Evolutionary conservation across 768 basidiomycete genomes (phyloP), one percentile per base, ranked within the genome.

Genomic region (Xerocomellus intermedius): DNA sequence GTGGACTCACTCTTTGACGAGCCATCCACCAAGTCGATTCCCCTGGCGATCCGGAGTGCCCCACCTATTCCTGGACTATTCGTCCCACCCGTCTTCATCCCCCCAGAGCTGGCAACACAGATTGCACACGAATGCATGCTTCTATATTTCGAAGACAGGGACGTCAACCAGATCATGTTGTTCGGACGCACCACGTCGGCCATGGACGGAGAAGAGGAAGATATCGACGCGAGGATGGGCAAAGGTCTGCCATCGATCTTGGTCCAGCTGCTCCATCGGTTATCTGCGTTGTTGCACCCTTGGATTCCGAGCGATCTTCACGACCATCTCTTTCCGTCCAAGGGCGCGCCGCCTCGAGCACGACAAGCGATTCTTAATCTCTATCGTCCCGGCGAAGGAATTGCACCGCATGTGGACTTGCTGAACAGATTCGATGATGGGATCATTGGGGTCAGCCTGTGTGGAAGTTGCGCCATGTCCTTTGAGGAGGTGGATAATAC

Each of bases 311-410:
- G 64, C 2, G 67, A 75, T 26, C 79, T 76, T 0, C 78, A 86
- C 57, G 63, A 69, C 8, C 74, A 90, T 19, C 76, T 92, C 22
- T 92, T 92, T 63, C 85, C 87, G 1, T 58, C 67, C 1, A 60
- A 61, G 17, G 55, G 57, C 6, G 60, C 64, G 42, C 72, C 78
- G 30, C 69, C 72, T 49, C 56, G 70, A 24, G 86, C 90, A 0
- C 79, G 92, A 26, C 94, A 98, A 66, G 90, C 85, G 1, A 98
- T 98, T 52, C 61, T 98, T 49, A 98, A 98, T 68, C 75, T 94
- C 2, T 98, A 98, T 68, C 74, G 75, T 21, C 91, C 94, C 0
- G 95, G 95, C 8, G 84, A 94, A 68, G 95, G 95, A 12, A 98
- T 98, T 60, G 76, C 85, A 0, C 81, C 91, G 0, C 95, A 98